A percentile compares a stretch with the other conserved stretches of the same genome.
phyloP scores from a whole-genome alignment of 192 early-diverging fungal genomes.

The Backusella sp. region DNA sequence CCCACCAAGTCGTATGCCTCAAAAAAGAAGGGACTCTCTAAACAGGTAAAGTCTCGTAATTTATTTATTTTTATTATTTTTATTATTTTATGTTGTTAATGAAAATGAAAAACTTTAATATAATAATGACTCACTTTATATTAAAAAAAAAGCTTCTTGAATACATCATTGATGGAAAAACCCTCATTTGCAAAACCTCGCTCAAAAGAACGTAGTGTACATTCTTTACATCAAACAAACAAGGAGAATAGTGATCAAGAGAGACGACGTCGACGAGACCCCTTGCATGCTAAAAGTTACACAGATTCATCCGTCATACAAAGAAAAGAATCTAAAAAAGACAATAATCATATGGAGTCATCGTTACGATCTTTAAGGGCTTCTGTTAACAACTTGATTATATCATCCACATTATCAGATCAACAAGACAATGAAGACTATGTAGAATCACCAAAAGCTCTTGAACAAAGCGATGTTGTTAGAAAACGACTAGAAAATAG shows the following conservation, averaged over 20 bases:
- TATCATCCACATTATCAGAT: background rate
- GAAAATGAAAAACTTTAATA: background rate
- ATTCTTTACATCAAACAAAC: constrained; percentile 5
- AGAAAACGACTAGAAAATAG: background rate
- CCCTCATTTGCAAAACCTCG: constrained; percentile 4
- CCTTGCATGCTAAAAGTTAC: constrained; percentile 4
- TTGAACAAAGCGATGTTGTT: background rate
- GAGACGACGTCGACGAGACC: background rate
- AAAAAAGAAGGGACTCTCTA: background rate
- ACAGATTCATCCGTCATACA: constrained; percentile 6
- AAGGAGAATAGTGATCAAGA: background rate
- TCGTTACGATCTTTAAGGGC: background rate
- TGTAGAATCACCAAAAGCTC: background rate
- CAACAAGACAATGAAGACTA: background rate
- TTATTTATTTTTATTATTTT: background rate
- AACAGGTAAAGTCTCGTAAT: background rate
- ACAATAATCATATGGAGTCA: background rate
- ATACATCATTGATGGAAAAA: background rate
- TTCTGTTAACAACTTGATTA: background rate
- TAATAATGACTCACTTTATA: background rate
- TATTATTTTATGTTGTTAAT: background rate
- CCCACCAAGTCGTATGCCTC: constrained; percentile 1
- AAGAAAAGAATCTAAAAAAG: background rate
- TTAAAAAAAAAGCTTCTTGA: background rate
- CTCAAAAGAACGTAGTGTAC: background rate